Evolutionary conservation across 768 basidiomycete species (phyloP).

Genomic region (Leccinum sublutescens): DNA sequence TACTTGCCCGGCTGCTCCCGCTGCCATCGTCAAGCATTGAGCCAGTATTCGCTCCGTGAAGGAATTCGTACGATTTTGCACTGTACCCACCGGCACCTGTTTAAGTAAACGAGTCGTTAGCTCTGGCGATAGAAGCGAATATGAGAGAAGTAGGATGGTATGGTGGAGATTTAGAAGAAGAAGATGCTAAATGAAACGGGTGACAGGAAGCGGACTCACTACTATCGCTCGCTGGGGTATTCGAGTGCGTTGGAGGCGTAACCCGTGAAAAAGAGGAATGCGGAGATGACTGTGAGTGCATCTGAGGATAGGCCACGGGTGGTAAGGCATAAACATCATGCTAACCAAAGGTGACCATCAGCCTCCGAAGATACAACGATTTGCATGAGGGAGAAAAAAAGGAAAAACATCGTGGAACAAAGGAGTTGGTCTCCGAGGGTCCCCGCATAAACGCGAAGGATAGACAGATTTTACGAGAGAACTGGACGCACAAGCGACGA

Average conservation of each 20-base stretch:
- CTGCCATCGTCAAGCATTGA: constrained; percentile 21
- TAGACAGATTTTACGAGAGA: background rate
- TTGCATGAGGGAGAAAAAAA: background rate
- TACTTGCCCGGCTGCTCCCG: constrained; percentile 10
- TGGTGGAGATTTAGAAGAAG: background rate
- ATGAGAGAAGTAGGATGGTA: background rate
- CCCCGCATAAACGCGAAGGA: background rate
- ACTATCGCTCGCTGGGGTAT: constrained; percentile 26
- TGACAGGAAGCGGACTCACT: constrained; percentile 22
- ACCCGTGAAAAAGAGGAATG: constrained; percentile 18
- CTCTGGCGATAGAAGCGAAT: background rate
- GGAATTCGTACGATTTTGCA: constrained; percentile 24
- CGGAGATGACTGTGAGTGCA: constrained; percentile 18
- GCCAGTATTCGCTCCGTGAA: constrained; percentile 18
- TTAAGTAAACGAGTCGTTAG: background rate
- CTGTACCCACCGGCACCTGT: constrained; percentile 19
- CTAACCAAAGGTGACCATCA: constrained; percentile 11
- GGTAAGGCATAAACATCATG: constrained; percentile 10
- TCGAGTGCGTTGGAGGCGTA: constrained; percentile 25
- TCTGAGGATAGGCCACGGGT: constrained; percentile 3
- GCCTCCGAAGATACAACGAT: background rate
- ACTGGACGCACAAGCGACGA: constrained; percentile 27
- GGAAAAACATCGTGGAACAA: background rate
- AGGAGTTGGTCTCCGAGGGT: background rate
- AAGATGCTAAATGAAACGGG: background rate